phyloP scores from a whole-genome alignment of 1,284 basidiomycete species.

The Naganishia cerealis region DNA sequence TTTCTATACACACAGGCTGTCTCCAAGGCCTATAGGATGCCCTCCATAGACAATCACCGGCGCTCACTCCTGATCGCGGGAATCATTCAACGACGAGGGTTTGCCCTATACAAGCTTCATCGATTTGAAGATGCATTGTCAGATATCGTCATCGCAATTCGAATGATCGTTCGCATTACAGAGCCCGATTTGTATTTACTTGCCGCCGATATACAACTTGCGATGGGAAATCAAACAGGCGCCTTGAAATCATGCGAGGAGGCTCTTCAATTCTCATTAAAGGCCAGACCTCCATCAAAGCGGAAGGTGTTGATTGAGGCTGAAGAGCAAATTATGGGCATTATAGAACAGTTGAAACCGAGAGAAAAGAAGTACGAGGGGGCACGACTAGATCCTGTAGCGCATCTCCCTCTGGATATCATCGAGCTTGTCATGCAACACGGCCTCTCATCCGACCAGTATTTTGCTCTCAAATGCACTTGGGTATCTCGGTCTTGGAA shows the following conservation, averaged over 20 bases:
- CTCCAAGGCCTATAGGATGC: too few relatives aligned
- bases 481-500: constrained; percentile 12
- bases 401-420: not conserved
- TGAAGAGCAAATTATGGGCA: not conserved
- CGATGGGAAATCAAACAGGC: too few relatives aligned
- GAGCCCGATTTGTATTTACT: too few relatives aligned
- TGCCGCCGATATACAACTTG: too few relatives aligned
- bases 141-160: too few relatives aligned
- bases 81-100: too few relatives aligned
- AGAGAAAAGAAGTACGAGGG: not conserved
- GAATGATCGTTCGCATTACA: too few relatives aligned
- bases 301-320: not conserved
- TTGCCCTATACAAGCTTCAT: too few relatives aligned
- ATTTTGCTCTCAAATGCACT: constrained; percentile 13
- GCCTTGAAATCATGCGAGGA: constrained; percentile 3
- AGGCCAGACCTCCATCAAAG: not conserved
- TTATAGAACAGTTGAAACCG: not conserved
- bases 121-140: too few relatives aligned
- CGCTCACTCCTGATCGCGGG: too few relatives aligned
- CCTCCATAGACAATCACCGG: too few relatives aligned
- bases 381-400: not conserved
- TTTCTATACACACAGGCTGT: too few relatives aligned
- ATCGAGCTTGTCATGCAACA: constrained; percentile 18
- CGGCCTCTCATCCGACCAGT: not conserved
- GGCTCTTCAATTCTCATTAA: not conserved